These are phyloP conservation scores for Aspergillus mulundensis DNA, from an alignment of 495 filamentous ascomycete species.

Conservation along the genomic window DNA sequence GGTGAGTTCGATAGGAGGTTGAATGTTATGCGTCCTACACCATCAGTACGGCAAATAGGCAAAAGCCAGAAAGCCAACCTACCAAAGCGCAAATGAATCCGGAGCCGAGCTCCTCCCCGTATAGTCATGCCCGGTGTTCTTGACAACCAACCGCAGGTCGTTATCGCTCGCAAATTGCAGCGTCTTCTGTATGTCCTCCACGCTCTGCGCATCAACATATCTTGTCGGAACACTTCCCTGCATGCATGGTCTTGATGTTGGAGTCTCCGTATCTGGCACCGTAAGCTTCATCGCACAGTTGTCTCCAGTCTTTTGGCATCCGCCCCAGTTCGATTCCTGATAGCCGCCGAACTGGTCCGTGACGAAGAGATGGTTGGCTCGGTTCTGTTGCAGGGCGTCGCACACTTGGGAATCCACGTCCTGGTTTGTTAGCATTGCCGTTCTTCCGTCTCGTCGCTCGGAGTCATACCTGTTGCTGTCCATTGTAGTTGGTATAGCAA, in stretches of 20 bases:
- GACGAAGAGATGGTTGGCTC: neutral
- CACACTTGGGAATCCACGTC: neutral
- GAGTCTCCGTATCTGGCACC: constrained; percentile 1
- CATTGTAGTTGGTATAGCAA: constrained; percentile 11
- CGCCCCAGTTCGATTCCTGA: constrained; percentile 12
- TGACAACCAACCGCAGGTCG: constrained; percentile 37
- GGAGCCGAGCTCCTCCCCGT: constrained; percentile 12
- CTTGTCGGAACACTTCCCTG: constrained; percentile 16
- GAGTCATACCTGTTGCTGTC: neutral
- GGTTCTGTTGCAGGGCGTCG: neutral
- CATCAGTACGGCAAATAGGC: constrained; percentile 16
- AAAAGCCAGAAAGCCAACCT: constrained; percentile 28
- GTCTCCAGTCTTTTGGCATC: constrained; percentile 16
- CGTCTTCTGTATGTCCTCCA: constrained; percentile 15
- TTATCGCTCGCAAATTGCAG: constrained; percentile 14
- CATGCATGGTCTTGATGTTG: neutral
- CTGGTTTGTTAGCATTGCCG: neutral
- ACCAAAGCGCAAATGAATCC: constrained; percentile 30
- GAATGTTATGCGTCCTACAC: constrained; percentile 23
- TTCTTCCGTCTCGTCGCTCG: neutral
- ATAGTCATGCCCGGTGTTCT: constrained; percentile 45
- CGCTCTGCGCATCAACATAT: constrained; percentile 12
- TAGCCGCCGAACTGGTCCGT: constrained; percentile 13
- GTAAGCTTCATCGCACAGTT: constrained; percentile 3
- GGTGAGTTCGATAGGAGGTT: constrained; percentile 17